Evolutionary conservation across 768 basidiomycete genomes (phyloP), one percentile per base, ranked within the genome.

Genomic region (Termitomyces sp.): DNA sequence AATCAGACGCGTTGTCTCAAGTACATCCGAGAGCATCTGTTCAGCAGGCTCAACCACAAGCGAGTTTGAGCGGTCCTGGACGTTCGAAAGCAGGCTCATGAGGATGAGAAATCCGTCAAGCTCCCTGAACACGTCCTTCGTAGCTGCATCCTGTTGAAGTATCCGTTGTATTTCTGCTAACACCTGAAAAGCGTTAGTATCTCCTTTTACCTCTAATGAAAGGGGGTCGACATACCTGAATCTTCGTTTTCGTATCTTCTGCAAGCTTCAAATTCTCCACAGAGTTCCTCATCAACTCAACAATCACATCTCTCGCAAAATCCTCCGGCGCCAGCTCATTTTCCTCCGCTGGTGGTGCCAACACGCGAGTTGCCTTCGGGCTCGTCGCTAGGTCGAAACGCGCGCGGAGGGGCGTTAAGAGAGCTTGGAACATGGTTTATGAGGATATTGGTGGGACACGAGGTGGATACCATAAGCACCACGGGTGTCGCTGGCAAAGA

Each of bases 21-120:
- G 67, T 2, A 74, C 70, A 54, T 76, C 72, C 25, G 60, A 59
- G 35, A 74, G 60, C 23, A 68, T 62, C 52, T 70, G 67, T 35
- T 74, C 73, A 56, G 76, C 74, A 5, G 71, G 70, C 43, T 73
- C 73, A 3, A 69, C 65, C 1, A 74, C 66, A 2, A 70, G 62
- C 9, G 57, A 64, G 18, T 67, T 60, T 31, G 67, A 59, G 32
- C 66, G 60, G 23, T 73, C 71, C 50, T 77, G 67, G 0, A 88
- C 68, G 0, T 81, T 82, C 1, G 89, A 87, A 4, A 94, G 73
- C 29, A 88, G 77, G 60, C 82, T 88, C 70, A 91, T 83, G 31
- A 91, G 71, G 10, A 83, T 79, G 18, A 92, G 73, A 65, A 91
- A 92, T 0, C 91, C 91, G 57, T 93, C 91, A 63, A 88, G 73